Evolutionary conservation across 768 basidiomycete genomes (phyloP), one percentile per base, ranked within the genome.

Genomic region (Amyloporia xantha): DNA sequence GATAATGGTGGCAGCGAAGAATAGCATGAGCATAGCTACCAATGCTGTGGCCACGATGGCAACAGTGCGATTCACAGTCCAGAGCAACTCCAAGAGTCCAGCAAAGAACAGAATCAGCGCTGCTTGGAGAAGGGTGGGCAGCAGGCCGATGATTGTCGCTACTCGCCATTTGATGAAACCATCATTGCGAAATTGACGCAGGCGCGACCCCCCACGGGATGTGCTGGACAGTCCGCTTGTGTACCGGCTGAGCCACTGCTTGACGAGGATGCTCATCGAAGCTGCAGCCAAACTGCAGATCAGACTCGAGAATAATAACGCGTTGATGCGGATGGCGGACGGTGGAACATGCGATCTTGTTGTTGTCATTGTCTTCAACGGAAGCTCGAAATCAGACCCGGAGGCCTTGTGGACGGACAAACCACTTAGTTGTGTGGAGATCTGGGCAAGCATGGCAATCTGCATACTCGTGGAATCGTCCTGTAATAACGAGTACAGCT

Each of bases 231-330:
- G 46, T 15, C 50, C 50, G 20, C 55, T 41, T 26, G 46, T 48
- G 27, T 61, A 59, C 10, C 57, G 54, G 27, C 53, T 53, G 1
- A 62, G 28, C 63, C 60, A 62, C 37, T 64, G 61, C 47, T 62
- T 65, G n/a, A 60, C 59, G 21, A 62, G 47, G 30, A 60, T 54
- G 19, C 57, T 56, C 23, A 59, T 40, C 10, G 63, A 48, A 1
- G 62, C 63, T 10, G 59, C 51, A 7, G 57, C 50, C 25, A 66
- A 60, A 25, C 54, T 55, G 51, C 54, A 51, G 5, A 58, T 46
- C 2, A 66, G 52, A 26, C 57, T 58, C 13, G 52, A 46, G 42
- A 61, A 59, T 59, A 60, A 61, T 1, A 64, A 48, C 1, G 47
- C 41, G 50, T 61, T 64, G 38, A 59, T 46, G 41, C 50, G 45